Conservation (phyloP, 2,329 filamentous ascomycete species). For the Ambrosiella xylebori region DNA sequence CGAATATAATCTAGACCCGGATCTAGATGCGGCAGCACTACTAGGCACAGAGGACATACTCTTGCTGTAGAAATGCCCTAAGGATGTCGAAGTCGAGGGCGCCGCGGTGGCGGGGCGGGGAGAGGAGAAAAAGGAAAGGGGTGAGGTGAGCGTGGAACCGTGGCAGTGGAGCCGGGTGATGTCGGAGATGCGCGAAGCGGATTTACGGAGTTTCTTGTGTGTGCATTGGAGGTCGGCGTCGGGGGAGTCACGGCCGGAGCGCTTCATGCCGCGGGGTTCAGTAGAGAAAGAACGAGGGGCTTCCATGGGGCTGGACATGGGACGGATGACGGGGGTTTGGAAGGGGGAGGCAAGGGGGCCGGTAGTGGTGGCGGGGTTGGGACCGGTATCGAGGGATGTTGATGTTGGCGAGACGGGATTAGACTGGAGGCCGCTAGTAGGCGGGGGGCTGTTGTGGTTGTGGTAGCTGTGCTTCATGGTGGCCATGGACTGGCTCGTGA, state of each 20-base stretch:
- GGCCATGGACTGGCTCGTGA: conserved; percentile 9
- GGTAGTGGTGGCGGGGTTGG: conserved; percentile 15
- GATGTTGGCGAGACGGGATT: conserved; percentile 12
- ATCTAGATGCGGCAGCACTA: conserved; percentile 12
- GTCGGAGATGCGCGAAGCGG: conserved; percentile 26
- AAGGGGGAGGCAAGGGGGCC: no score
- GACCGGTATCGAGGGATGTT: conserved; percentile 8
- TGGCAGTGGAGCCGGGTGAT: conserved; percentile 22
- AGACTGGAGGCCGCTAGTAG: conserved; percentile 10
- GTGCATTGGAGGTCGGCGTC: conserved; percentile 18
- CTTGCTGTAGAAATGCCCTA: conserved; percentile 12
- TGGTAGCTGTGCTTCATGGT: conserved; percentile 4
- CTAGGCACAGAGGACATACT: conserved; percentile 10
- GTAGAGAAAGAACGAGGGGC: conserved; percentile 6
- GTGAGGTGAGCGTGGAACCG: conserved; percentile 13
- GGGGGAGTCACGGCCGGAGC: conserved; percentile 24
- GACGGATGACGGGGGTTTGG: background rate
- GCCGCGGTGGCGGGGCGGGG: conserved; percentile 12
- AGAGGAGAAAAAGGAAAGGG: background rate
- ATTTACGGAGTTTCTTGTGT: conserved; percentile 36
- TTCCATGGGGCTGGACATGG: conserved; percentile 10
- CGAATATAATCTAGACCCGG: conserved; percentile 10
- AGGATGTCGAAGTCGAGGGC: conserved; percentile 18
- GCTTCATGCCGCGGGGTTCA: conserved; percentile 32
- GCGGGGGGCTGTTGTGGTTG: conserved; percentile 5